Evolutionary conservation across 202 grass and related monocot species (phyloP), one percentile per base, ranked within the genome.

Genomic region (Eragrostis tef): DNA sequence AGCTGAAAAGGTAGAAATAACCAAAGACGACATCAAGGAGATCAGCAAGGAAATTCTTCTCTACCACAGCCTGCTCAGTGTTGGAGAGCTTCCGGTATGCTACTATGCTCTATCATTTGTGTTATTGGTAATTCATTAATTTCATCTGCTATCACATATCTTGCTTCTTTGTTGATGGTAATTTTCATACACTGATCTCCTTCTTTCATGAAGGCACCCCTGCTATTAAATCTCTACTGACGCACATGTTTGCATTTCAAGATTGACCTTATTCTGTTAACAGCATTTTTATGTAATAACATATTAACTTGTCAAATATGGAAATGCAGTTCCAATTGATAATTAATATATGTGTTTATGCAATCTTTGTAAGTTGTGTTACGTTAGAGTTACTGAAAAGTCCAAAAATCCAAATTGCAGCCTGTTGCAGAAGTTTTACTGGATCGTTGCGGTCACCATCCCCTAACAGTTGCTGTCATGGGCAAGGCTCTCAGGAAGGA

Each of bases 401-500:
- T 77, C 9, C 24, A 36, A 63, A 63, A 52, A 17, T 6, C 26
- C 49, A 67, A 13, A 7, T 42, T 5, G 16, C 67, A 92, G 90
- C 19, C 52, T 78, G 67, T 75, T 85, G 80, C 90, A 84, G 77
- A 92, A 1, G 64, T 45, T 27, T 82, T 92, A 67, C 67, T 92
- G 43, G 90, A 92, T 6, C 62, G 90, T 27, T 89, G 87, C 44
- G 90, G 90, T 42, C 90, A 92, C 61, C 84, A 92, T 75, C 87
- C 90, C 64, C 90, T 92, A 74, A 92, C 90, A 45, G 87, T 92
- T 84, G 90, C 90, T 45, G 90, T 92, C 77, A 82, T 92, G 84
- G 87, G 87, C 49, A 89, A 92, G 86, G 86, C 90, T 78, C 83
- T 92, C 21, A 89, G 90, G 60, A 87, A 89, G 84, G 90, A 92